Base-by-base conservation (phyloP, 1,284 basidiomycete genomes). In the Pseudozyma hubeiensis region DNA sequence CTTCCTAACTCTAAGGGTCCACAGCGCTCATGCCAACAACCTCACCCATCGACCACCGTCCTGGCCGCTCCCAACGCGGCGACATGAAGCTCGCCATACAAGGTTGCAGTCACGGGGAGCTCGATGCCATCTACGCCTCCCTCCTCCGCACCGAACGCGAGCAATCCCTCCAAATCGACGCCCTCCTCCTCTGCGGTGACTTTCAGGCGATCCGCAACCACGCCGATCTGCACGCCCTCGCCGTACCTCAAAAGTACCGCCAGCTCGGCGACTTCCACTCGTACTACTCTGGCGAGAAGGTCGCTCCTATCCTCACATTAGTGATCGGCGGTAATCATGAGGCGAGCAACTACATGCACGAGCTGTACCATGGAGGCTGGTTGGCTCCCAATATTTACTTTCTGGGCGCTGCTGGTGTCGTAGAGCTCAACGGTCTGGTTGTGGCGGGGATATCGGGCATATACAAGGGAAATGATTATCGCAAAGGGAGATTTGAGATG, bases 251-350 rank as follows among this genome's bases (percentile, higher is more conserved):
- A 61, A 99, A 98, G 85, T 98, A 94, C 86, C 90, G 90, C 62
- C 86, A 88, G 29, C 87, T 99, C 29, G 93, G 93, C 24, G 90
- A 90, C 55, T 68, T 78, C 49, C 49, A 70, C 52, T 91, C 91
- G 80, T 96, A 98, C 84, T 99, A 98, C 83, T 90, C 90, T 0
- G 93, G 94, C 2, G 87, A 91, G 78, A 90, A 88, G 75, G 86
- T 82, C 7, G 96, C 96, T 0, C 94, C 95, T 0, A 85, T 97
- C 7, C 86, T 97, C 79, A 99, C 97, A 0, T 87, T 99, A 34
- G 90, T 98, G 53, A 97, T 99, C 79, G 97, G 97, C 19, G 97
- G 97, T 6, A 99, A 99, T 83, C 96, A 99, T 84, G 96, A 99
- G 85, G 94, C 94, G 5, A 95, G 93, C 57, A 97, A 94, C 81